Base-by-base conservation (phyloP, 352 stramenopile species). In the Aphanomyces euteiches region DNA sequence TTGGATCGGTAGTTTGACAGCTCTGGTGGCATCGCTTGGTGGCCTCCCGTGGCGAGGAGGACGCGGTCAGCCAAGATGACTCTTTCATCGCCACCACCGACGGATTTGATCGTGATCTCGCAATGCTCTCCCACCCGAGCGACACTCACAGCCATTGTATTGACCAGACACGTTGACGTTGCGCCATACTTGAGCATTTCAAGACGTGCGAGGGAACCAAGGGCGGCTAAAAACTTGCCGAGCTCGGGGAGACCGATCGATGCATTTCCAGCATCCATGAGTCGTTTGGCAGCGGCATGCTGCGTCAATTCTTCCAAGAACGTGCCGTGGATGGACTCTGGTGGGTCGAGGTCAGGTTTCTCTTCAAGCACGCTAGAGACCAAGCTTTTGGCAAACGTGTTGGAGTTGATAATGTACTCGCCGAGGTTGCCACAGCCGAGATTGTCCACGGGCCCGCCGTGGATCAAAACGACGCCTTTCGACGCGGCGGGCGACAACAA, bases 401-500 rank as follows among this genome's bases (percentile, higher is more conserved):
- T 95, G 3, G 83, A 92, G 74, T 96, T 93, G 76, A 93, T 96
- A 28, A 88, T 76, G 63, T 92, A 95, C 28, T 79, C 66, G 38
- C 85, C 84, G 21, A 95, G 78, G 48, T 89, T 90, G 36, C 85
- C 87, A 4, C 75, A 76, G 0, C 85, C 87, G 56, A 93, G 89
- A 0, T 74, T 85, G 7, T 67, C 71, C 4, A 67, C 67, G 39
- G 87, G 78, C 1, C 82, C 83, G 38, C 81, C 78, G 69, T 94
- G 86, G 37, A 94, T 63, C 41, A 92, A 73, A 28, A 78, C 81
- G 7, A 91, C 75, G 1, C 86, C 86, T 66, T 83, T 79, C 47
- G 85, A 81, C 38, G 79, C 79, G 47, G 74, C 66, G 10, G 83
- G 81, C 50, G 88, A 70, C 6, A 92, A 47, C 12, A 91, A 50